Conservation (phyloP, 495 filamentous ascomycete species). For the Penicillium tannophilum region DNA sequence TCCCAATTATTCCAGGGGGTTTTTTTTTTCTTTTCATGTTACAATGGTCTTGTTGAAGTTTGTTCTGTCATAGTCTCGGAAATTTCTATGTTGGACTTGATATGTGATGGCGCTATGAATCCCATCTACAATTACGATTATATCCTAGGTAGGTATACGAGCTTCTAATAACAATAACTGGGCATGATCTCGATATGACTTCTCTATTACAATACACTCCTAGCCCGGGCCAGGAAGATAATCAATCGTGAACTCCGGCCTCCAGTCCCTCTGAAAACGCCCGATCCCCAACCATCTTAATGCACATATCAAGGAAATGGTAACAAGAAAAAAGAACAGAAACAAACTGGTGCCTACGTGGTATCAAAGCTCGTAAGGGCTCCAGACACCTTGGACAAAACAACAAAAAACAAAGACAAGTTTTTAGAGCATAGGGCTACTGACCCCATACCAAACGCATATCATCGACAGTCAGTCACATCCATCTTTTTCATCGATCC, state of each 20-base stretch:
- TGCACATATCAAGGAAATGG: conserved; percentile 20
- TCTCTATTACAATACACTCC: conserved; percentile 28
- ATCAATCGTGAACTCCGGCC: conserved; percentile 15
- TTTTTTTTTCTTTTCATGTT: not conserved
- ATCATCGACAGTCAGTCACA: conserved; percentile 5
- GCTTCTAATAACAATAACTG: not conserved
- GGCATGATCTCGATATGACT: not conserved
- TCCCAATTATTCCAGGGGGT: not conserved
- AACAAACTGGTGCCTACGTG: not conserved
- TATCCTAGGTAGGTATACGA: not conserved
- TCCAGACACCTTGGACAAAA: not conserved
- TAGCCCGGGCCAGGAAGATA: conserved; percentile 6
- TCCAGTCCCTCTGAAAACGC: conserved; percentile 25
- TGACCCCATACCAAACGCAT: not conserved
- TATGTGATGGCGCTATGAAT: not conserved
- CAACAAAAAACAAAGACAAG: conserved; percentile 6
- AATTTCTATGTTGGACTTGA: no score
- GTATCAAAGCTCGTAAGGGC: not conserved
- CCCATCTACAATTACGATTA: not conserved
- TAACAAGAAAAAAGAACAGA: conserved; percentile 4
- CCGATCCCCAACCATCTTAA: conserved; percentile 26
- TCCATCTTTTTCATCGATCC: not conserved
- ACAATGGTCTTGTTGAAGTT: not conserved
- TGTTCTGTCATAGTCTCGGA: not conserved
- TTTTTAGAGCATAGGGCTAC: not conserved